Percentiles rank a stretch among this genome's conserved stretches.
Evolutionary conservation across 2,329 filamentous ascomycete species (phyloP).

Genomic region (Biscogniauxia mediterranea): DNA sequence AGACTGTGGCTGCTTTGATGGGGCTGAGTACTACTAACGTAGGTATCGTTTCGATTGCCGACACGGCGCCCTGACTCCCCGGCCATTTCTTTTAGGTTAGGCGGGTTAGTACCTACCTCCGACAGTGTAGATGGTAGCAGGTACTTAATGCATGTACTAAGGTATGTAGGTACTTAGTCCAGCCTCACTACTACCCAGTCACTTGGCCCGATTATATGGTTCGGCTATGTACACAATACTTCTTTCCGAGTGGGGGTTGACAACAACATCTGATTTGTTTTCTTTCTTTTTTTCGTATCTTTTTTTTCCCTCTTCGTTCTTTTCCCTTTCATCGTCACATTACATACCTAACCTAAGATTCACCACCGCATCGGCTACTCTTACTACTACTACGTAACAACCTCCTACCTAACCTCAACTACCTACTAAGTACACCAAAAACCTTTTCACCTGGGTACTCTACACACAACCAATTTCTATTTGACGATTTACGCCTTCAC

Average conservation of each 20-base stretch:
- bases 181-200: not conserved
- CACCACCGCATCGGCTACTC: not conserved
- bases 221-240: not conserved
- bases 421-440: not conserved
- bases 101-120: too few relatives aligned
- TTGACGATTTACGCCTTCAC: not conserved
- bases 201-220: not conserved
- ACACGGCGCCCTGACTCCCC: not conserved
- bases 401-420: not conserved
- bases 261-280: not conserved
- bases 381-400: not conserved
- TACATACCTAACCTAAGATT: not conserved
- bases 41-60: not conserved
- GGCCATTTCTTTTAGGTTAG: not conserved
- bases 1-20: not conserved
- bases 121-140: too few relatives aligned
- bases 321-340: not conserved
- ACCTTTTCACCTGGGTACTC: not conserved
- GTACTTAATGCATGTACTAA: too few relatives aligned
- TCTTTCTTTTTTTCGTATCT: not conserved
- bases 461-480: not conserved
- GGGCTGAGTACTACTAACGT: not conserved
- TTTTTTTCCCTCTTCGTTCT: not conserved
- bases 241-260: not conserved
- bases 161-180: not conserved